Conservation (phyloP, 306 rosid genomes). For the Ormosia emarginata region DNA sequence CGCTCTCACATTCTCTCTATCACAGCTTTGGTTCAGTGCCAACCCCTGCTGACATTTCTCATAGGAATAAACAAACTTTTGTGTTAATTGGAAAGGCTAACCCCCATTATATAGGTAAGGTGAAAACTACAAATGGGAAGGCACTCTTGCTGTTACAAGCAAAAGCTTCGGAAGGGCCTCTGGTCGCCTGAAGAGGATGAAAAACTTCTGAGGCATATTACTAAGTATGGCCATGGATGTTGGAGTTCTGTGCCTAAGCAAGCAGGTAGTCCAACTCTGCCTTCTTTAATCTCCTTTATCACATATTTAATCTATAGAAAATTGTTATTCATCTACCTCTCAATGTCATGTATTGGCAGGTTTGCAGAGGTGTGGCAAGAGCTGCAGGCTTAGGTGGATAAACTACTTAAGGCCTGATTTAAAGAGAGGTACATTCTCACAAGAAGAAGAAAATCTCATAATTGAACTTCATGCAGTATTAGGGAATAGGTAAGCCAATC, state of each 20-base stretch:
- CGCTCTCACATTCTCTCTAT: conserved; percentile 26
- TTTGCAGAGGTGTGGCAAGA: conserved; percentile 67
- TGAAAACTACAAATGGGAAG: conserved; percentile 46
- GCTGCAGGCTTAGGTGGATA: conserved; percentile 67
- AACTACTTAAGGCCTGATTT: conserved; percentile 69
- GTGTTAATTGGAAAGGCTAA: conserved; percentile 16
- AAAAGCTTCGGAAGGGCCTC: conserved; percentile 56
- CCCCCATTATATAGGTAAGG: neutral
- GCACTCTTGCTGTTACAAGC: conserved; percentile 62
- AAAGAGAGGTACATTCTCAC: conserved; percentile 63
- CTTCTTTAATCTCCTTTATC: neutral
- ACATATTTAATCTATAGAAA: neutral
- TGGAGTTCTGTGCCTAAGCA: conserved; percentile 72
- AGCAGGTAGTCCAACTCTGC: conserved; percentile 36
- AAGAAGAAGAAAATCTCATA: conserved; percentile 52
- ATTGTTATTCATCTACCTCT: neutral
- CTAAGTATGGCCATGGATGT: conserved; percentile 56
- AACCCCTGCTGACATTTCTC: conserved; percentile 33
- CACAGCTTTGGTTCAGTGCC: conserved; percentile 33
- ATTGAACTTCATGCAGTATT: conserved; percentile 55
- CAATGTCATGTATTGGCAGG: conserved; percentile 32
- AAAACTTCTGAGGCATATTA: conserved; percentile 51
- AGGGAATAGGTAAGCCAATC: conserved; percentile 50
- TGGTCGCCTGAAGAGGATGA: conserved; percentile 73
- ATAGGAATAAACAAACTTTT: conserved; percentile 35